Evolutionary conservation across 2,329 filamentous ascomycete genomes (phyloP).

Genomic region (Ascochyta koolunga): DNA sequence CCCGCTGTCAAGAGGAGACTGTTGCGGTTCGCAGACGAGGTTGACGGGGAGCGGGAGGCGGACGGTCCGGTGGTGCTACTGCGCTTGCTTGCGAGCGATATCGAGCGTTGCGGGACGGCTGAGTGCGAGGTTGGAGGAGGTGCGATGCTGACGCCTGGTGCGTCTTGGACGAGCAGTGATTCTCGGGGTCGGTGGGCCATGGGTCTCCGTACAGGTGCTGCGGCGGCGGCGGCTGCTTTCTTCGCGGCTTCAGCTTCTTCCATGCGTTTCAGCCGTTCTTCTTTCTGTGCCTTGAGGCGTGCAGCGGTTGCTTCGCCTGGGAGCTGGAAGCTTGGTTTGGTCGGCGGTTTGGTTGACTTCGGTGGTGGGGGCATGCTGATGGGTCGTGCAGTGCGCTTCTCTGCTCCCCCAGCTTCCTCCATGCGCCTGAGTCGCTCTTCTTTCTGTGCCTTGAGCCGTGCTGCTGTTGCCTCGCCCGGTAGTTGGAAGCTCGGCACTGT

Average conservation of each 20-base stretch:
- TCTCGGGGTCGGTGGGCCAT: conserved; percentile 37
- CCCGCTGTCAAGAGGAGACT: conserved; percentile 27
- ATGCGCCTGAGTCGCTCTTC: conserved; percentile 39
- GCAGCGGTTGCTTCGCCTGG: conserved; percentile 59
- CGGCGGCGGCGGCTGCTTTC: conserved; percentile 47
- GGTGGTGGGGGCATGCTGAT: conserved; percentile 54
- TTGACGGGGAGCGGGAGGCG: conserved; percentile 28
- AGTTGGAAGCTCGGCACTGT: conserved; percentile 60
- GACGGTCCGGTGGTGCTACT: conserved; percentile 27
- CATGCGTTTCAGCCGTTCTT: conserved; percentile 44
- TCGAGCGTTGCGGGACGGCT: conserved; percentile 17
- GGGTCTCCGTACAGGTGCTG: conserved; percentile 52
- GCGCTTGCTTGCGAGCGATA: conserved; percentile 30
- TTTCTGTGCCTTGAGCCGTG: conserved; percentile 40
- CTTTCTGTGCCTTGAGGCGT: conserved; percentile 38
- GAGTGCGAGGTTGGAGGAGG: conserved; percentile 9
- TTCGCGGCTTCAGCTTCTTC: conserved; percentile 44
- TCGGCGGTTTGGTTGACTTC: conserved; percentile 59
- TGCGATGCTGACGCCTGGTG: conserved; percentile 23
- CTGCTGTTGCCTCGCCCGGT: conserved; percentile 59
- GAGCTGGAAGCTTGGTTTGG: conserved; percentile 58
- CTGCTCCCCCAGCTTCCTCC: conserved; percentile 46
- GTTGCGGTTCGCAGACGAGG: conserved; percentile 31
- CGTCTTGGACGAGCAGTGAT: conserved; percentile 20
- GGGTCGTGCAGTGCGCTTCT: conserved; percentile 47